Evolutionary conservation across 1,284 basidiomycete genomes (phyloP), one percentile per base, ranked within the genome.

Genomic region (Pholiota adiposa): DNA sequence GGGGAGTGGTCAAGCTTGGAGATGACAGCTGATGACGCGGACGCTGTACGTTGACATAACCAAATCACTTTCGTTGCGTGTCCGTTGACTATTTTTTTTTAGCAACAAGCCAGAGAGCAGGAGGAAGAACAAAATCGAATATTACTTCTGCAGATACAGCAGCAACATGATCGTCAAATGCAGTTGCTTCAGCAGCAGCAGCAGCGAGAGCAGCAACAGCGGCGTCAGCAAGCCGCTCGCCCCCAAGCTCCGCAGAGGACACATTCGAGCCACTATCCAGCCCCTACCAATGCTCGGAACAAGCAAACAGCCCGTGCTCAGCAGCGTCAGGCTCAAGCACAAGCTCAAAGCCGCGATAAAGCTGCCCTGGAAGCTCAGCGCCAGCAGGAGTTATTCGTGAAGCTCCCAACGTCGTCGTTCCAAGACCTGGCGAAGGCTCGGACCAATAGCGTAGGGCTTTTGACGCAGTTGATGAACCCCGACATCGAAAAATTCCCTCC

Each of bases 361-460:
- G 75, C 74, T 4, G 72, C 71, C 0, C 56, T 48, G n/a, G 68
- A 68, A 23, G 64, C 63, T 55, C 83, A 87, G 67, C 81, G 88
- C 5, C 85, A 92, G 68, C 82, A 83, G 33, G 86, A 90, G 16
- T 81, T 94, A 82, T 93, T 95, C 69, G 80, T 84, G 58, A 94
- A 93, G 74, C 79, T 89, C 9, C 90, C 92, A 4, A 80, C 85
- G 53, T 79, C 83, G 38, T 85, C 86, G 23, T 87, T 89, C 65
- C 83, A 85, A 67, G 83, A 85, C 64, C 76, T 88, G 52, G 67
- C 68, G 11, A 63, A 64, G 29, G 65, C 64, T 43, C 68, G 77
- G 18, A 74, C 76, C 55, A 59, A 60, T 55, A 78, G 77, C 41
- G 74, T 73, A 0, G 90, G 90, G 5, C 71, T 90, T 46, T 76